A percentile compares a stretch with the other conserved stretches of the same genome.
phyloP scores from a whole-genome alignment of 108 stramenopile species.

The Cylindrotheca closterium region DNA sequence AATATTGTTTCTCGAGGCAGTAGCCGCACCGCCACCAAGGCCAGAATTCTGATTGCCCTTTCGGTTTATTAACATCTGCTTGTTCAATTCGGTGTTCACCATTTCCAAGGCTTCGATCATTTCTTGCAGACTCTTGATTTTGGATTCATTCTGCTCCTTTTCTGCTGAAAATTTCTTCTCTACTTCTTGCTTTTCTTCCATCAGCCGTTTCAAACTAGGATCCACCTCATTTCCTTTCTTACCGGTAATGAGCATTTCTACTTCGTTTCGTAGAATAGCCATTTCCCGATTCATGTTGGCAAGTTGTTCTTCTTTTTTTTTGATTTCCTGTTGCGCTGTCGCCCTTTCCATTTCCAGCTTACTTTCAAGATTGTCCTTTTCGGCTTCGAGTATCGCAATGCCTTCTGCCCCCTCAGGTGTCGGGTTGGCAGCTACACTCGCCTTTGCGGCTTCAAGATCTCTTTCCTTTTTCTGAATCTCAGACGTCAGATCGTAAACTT shows the following conservation, averaged over 20 bases:
- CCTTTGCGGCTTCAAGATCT: background rate
- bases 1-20: background rate
- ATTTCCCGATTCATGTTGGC: background rate
- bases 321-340: slow-evolving; percentile 1
- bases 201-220: background rate
- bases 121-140: background rate
- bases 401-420: background rate
- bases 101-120: slow-evolving; percentile 1
- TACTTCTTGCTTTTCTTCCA: slow-evolving; percentile 1
- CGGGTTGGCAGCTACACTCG: background rate
- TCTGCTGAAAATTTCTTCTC: background rate
- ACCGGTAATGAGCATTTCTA: slow-evolving; percentile 3
- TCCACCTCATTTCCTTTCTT: slow-evolving; percentile 2
- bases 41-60: background rate
- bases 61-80: background rate
- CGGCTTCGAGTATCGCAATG: background rate
- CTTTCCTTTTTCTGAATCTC: slow-evolving; percentile 8
- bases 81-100: slow-evolving; percentile 1
- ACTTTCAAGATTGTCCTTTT: background rate
- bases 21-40: background rate
- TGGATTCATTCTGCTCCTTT: background rate
- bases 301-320: slow-evolving; percentile 10
- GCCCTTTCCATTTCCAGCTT: slow-evolving; percentile 1
- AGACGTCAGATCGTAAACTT: background rate
- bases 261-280: background rate